phyloP scores from a whole-genome alignment of 768 basidiomycete genomes.

The Tylopilus vinaceipallidus region DNA sequence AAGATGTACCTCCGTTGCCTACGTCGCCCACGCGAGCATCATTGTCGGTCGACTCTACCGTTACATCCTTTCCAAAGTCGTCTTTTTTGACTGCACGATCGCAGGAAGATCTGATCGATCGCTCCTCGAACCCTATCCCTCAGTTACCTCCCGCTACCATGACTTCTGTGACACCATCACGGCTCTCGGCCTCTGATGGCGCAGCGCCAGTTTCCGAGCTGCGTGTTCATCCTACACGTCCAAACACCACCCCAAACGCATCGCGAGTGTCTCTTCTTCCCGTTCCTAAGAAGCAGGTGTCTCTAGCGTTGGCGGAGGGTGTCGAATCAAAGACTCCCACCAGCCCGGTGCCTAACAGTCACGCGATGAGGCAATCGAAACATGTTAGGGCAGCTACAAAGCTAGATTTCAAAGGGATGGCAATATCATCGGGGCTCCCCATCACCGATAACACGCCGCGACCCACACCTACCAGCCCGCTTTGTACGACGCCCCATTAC shows the following conservation, averaged over 20 bases:
- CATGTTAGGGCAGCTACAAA: slow-evolving; percentile 12
- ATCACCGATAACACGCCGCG: background rate
- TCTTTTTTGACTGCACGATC: slow-evolving; percentile 20
- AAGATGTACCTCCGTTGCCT: slow-evolving; percentile 29
- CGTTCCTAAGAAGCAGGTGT: slow-evolving; percentile 22
- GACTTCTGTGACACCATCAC: slow-evolving; percentile 19
- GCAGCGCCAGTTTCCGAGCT: slow-evolving; percentile 15
- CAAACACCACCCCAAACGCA: background rate
- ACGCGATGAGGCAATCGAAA: slow-evolving; percentile 17
- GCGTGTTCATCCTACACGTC: slow-evolving; percentile 5
- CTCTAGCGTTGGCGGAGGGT: slow-evolving; percentile 21
- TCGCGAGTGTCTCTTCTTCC: slow-evolving; percentile 27
- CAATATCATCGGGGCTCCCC: slow-evolving; percentile 13
- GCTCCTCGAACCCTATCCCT: slow-evolving; percentile 24
- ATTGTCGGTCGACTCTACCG: background rate
- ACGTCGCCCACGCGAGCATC: slow-evolving; percentile 21
- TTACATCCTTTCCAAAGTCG: background rate
- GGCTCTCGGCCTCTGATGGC: slow-evolving; percentile 9
- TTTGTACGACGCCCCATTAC: slow-evolving; percentile 17
- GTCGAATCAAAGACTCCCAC: slow-evolving; percentile 10
- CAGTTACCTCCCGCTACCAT: slow-evolving; percentile 25
- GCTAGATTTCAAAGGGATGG: background rate
- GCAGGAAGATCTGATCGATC: slow-evolving; percentile 4
- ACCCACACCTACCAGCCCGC: slow-evolving; percentile 1
- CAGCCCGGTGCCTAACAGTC: background rate